Evolutionary conservation across 352 stramenopile genomes (phyloP).

Genomic region (Phytophthora pinifolia): DNA sequence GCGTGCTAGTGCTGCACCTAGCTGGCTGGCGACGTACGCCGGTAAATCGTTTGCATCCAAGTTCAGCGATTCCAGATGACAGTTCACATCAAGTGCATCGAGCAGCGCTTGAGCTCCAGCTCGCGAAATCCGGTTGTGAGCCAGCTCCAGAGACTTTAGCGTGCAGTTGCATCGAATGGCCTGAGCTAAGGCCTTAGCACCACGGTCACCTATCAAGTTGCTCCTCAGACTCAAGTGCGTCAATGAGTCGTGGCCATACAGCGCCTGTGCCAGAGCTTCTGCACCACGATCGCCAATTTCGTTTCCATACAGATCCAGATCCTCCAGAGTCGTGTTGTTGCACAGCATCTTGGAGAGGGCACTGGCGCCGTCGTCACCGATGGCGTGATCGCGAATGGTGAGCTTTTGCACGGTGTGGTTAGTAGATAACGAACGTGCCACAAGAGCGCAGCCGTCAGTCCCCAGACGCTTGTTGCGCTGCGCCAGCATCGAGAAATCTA

Average conservation of each 20-base stretch:
- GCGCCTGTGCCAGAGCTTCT: constrained; percentile 56
- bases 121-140: constrained; percentile 57
- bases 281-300: constrained; percentile 63
- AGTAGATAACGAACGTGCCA: constrained; percentile 61
- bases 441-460: constrained; percentile 50
- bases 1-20: constrained; percentile 47
- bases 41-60: constrained; percentile 59
- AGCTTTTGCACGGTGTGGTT: constrained; percentile 68
- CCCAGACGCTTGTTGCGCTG: constrained; percentile 58
- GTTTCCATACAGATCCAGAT: constrained; percentile 71
- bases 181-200: constrained; percentile 48
- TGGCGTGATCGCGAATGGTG: constrained; percentile 66
- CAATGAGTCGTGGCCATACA: constrained; percentile 75
- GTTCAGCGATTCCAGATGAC: constrained; percentile 60
- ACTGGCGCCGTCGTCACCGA: constrained; percentile 59
- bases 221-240: constrained; percentile 54
- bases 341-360: constrained; percentile 75
- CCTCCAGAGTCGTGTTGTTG: constrained; percentile 65
- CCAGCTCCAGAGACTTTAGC: constrained; percentile 61
- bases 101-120: constrained; percentile 50
- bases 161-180: constrained; percentile 64
- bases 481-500: constrained; percentile 70
- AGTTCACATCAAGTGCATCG: constrained; percentile 66
- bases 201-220: constrained; percentile 65
- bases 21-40: constrained; percentile 40